Percentiles rank a stretch among this genome's conserved stretches.
Conservation (phyloP, 2,329 filamentous ascomycete genomes). For the Blastomyces silverae region DNA sequence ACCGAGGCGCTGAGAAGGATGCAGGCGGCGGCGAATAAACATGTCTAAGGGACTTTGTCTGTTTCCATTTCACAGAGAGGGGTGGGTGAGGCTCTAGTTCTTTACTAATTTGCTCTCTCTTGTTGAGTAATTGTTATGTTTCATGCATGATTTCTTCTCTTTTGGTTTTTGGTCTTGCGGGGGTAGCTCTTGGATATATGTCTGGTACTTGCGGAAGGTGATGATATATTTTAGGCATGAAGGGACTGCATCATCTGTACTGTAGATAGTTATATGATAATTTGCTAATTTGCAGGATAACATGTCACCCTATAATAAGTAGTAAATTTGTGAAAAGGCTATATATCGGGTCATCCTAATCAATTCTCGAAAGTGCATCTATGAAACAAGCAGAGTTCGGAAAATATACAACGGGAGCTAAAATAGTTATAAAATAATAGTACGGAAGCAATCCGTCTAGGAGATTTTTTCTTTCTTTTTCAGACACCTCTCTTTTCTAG, state of each 20-base stretch:
- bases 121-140: too few relatives aligned
- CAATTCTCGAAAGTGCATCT: too few relatives aligned
- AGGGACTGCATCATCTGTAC: background rate
- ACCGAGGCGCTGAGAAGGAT: constrained; percentile 72
- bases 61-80: background rate
- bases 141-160: background rate
- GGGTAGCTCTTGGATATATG: background rate
- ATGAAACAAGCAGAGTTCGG: too few relatives aligned
- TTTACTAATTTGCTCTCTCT: constrained; percentile 1
- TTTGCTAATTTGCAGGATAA: background rate
- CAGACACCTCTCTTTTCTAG: too few relatives aligned
- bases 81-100: background rate
- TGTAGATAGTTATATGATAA: background rate
- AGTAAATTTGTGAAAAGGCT: background rate
- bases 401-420: too few relatives aligned
- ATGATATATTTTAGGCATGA: background rate
- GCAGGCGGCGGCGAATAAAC: constrained; percentile 55
- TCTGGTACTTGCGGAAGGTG: background rate
- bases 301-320: background rate
- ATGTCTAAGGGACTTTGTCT: constrained; percentile 19
- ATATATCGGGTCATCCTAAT: background rate
- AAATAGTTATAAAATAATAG: too few relatives aligned
- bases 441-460: too few relatives aligned
- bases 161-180: background rate
- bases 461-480: too few relatives aligned